Evolutionary conservation across 2,329 filamentous ascomycete genomes (phyloP).

Genomic region (Ophiostoma triangulosporum): DNA sequence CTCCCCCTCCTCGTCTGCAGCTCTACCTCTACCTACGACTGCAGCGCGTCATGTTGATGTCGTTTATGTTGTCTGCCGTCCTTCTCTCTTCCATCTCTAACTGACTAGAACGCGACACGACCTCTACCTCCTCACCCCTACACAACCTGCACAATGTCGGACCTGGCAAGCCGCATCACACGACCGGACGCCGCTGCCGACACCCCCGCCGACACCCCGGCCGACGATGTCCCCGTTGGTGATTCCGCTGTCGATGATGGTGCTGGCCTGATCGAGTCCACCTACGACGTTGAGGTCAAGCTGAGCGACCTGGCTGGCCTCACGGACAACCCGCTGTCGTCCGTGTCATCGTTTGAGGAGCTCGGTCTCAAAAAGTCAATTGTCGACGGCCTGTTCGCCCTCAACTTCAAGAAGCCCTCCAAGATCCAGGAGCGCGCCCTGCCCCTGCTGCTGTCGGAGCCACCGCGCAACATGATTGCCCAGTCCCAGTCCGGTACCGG

Average conservation of each 20-base stretch:
- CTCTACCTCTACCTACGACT: too few species aligned
- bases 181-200: slow-evolving; percentile 22
- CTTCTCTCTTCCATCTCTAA: neutral
- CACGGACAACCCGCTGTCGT: slow-evolving; percentile 75
- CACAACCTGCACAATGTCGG: slow-evolving; percentile 14
- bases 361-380: slow-evolving; percentile 62
- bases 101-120: neutral
- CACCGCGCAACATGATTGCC: slow-evolving; percentile 88
- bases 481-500: slow-evolving; percentile 99
- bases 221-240: neutral
- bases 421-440: slow-evolving; percentile 96
- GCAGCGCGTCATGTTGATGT: too few species aligned
- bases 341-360: slow-evolving; percentile 70
- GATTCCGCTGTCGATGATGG: slow-evolving; percentile 19
- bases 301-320: slow-evolving; percentile 80
- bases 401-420: slow-evolving; percentile 89
- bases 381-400: slow-evolving; percentile 60
- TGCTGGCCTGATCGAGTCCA: slow-evolving; percentile 52
- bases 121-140: neutral
- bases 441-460: slow-evolving; percentile 72
- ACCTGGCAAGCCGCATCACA: slow-evolving; percentile 38
- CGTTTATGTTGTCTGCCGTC: too few species aligned
- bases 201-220: neutral
- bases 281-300: slow-evolving; percentile 85
- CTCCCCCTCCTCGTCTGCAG: neutral